Base-by-base conservation (phyloP, 2,329 filamentous ascomycete species). In the Paracorniculantispora psalliotae region DNA sequence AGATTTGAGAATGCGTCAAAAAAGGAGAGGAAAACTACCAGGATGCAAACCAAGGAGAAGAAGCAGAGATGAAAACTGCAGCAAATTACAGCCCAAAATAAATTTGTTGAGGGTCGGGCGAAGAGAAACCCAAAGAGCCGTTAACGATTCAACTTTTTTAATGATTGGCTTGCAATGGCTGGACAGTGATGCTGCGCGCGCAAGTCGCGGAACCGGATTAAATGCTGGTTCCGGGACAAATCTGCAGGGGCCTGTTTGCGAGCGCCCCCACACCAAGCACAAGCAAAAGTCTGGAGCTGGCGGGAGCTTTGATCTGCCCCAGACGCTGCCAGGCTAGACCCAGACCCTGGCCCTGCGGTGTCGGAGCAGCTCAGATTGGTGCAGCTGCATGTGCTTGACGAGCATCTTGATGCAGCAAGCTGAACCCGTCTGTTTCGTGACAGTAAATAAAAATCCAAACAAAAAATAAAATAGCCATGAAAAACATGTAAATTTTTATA, bases 161-260 rank as follows among this genome's bases (percentile, higher is more conserved):
- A 4, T 37, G n/a, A 23, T 51, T 37, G n/a, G 19, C 6, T 33
- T 12, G 30, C 30, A 33, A 6, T 33, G 30, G 30, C 12, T 26
- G 35, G 28, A 7, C n/a, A 25, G 23, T 37, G 44, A 26, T 47
- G 13, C 44, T n/a, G 4, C 6, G 10, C n/a, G 44, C 21, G 15
- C 15, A 21, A n/a, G 35, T 23, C 25, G 44, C 55, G 55, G 55
- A 51, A 17, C 46, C 54, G 55, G 55, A 57, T 43, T 50, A 57
- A 57, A 25, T 25, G 3, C 4, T 43, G 46, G n/a, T 50, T 57
- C 54, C 54, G 54, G 26, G 41, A 12, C 30, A 41, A 41, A 19
- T 15, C 41, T 44, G 30, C 10, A 21, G 12, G 30, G n/a, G n/a
- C n/a, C n/a, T n/a, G n/a, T n/a, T n/a, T n/a, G n/a, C n/a, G n/a